phyloP scores from a whole-genome alignment of 768 basidiomycete species.

The Tulasnella sp. region DNA sequence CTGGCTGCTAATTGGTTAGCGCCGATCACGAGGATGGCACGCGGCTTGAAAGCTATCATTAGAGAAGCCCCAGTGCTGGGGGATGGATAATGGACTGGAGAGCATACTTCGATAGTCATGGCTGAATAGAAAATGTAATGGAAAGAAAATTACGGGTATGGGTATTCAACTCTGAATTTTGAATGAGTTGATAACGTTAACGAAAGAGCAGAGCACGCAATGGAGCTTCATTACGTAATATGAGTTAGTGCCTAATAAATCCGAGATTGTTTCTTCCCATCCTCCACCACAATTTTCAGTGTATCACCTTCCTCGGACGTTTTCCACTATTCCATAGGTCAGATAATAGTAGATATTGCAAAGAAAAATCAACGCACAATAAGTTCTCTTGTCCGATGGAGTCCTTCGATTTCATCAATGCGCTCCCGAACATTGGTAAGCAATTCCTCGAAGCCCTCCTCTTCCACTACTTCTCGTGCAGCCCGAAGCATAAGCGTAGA shows the following conservation, averaged over 20 bases:
- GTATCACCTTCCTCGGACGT: not conserved
- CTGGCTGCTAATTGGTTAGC: constrained; percentile 66
- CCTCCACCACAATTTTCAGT: not conserved
- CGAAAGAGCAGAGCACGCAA: constrained; percentile 8
- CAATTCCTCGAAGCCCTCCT: constrained; percentile 68
- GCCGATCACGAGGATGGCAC: constrained; percentile 58
- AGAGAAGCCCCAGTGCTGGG: constrained; percentile 52
- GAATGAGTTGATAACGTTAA: no score
- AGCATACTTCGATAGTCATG: not conserved
- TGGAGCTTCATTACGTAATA: not conserved
- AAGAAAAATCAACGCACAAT: constrained; percentile 38
- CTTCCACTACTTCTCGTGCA: constrained; percentile 53
- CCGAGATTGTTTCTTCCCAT: not conserved
- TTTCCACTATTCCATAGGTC: not conserved
- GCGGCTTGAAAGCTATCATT: constrained; percentile 59
- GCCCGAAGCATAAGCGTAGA: constrained; percentile 64
- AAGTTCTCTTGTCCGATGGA: constrained; percentile 65
- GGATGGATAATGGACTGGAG: constrained; percentile 18
- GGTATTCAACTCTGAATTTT: not conserved
- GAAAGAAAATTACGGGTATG: not conserved
- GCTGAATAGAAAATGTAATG: not conserved
- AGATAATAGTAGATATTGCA: not conserved
- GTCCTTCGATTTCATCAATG: constrained; percentile 76
- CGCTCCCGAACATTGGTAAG: constrained; percentile 59
- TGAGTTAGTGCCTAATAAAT: no score